A percentile compares a stretch with the other conserved stretches of the same genome.
Evolutionary conservation across 1,139 yeast genomes (phyloP).

Genomic region (Hyphopichia khmerensis): DNA sequence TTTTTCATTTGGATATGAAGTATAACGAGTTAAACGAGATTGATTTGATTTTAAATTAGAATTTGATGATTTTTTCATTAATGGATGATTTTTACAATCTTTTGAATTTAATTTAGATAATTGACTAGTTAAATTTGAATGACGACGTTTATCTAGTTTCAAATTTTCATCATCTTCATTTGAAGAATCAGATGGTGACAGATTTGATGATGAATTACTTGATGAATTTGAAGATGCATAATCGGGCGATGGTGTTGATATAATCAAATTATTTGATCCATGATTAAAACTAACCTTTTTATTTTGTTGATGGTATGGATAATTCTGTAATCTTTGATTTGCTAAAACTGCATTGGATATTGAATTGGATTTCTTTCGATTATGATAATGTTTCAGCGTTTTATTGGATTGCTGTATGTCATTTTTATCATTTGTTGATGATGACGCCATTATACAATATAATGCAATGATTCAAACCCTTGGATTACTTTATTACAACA

Average conservation of each 20-base stretch:
- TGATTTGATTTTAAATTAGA: neutral
- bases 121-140: neutral
- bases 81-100: neutral
- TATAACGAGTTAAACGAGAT: slow-evolving; percentile 8
- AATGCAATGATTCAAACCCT: no score
- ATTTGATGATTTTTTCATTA: neutral
- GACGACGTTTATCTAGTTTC: neutral
- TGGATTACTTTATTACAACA: no score
- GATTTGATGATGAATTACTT: slow-evolving; percentile 7
- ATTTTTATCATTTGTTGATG: neutral
- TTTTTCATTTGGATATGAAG: slow-evolving; percentile 18
- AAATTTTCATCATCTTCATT: slow-evolving; percentile 6
- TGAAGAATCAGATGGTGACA: slow-evolving; percentile 5
- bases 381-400: neutral
- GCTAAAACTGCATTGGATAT: slow-evolving; percentile 11
- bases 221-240: neutral
- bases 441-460: neutral
- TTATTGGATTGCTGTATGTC: neutral
- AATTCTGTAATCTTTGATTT: slow-evolving; percentile 6
- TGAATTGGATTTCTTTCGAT: slow-evolving; percentile 10
- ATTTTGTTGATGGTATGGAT: no score
- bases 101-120: neutral
- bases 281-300: slow-evolving; percentile 7
- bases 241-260: neutral
- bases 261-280: neutral